These are phyloP conservation scores for Gremmenia infestans DNA, from an alignment of 2,329 filamentous ascomycete genomes.

Conservation along the genomic window DNA sequence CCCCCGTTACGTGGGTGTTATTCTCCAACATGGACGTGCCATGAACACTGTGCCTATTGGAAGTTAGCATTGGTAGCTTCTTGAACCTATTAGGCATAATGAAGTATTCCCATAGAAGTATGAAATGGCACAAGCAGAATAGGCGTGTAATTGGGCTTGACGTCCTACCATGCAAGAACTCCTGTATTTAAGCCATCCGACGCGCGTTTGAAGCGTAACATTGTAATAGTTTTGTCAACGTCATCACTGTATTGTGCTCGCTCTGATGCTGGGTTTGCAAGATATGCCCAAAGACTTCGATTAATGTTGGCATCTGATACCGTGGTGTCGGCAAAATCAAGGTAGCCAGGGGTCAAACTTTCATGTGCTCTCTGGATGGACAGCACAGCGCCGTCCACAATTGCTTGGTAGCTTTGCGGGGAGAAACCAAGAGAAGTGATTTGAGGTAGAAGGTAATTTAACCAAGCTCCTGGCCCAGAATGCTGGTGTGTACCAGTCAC, in stretches of 20 bases:
- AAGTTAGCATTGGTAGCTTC: background rate
- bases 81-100: background rate
- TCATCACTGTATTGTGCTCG: constrained; percentile 57
- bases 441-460: constrained; percentile 90
- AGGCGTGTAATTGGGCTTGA: constrained; percentile 23
- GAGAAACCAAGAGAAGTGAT: constrained; percentile 83
- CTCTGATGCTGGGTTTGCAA: constrained; percentile 76
- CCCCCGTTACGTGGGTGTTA: constrained; percentile 78
- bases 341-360: constrained; percentile 56
- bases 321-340: constrained; percentile 65
- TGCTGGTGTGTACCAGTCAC: constrained; percentile 91
- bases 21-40: constrained; percentile 87
- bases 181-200: constrained; percentile 73
- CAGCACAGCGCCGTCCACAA: constrained; percentile 77
- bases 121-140: too few relatives aligned
- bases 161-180: constrained; percentile 69
- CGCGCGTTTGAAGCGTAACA: constrained; percentile 71
- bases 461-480: constrained; percentile 83
- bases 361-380: constrained; percentile 80
- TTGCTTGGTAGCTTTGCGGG: constrained; percentile 81
- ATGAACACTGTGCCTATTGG: constrained; percentile 54
- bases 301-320: constrained; percentile 79
- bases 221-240: constrained; percentile 70
- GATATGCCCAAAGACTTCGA: constrained; percentile 79
- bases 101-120: background rate